Evolutionary conservation across 371 early-diverging fungal species (phyloP).

Genomic region (Mortierella sp.): DNA sequence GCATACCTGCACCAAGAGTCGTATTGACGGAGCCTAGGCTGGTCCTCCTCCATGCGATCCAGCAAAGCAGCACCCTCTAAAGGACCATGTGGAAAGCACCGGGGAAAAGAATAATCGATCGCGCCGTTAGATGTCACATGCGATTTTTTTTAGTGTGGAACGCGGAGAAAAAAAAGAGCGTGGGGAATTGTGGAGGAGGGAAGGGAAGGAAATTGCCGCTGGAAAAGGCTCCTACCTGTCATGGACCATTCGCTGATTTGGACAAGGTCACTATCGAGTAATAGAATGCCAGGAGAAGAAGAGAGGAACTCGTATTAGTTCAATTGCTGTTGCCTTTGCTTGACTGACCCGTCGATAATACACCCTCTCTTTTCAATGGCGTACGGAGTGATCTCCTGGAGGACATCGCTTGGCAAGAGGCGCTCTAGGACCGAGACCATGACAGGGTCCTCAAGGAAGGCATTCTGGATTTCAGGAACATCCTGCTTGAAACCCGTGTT

Average conservation of each 20-base stretch:
- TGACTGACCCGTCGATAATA: no score
- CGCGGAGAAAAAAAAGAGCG: conserved; percentile 10
- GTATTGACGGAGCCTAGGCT: conserved; percentile 74
- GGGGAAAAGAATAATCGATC: not conserved
- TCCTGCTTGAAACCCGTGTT: conserved; percentile 62
- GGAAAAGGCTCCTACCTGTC: conserved; percentile 16
- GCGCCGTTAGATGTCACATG: conserved; percentile 5
- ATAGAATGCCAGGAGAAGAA: not conserved
- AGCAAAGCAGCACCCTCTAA: conserved; percentile 41
- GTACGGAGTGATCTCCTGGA: conserved; percentile 61
- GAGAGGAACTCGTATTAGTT: not conserved
- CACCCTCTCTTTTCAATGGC: not conserved
- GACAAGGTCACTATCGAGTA: conserved; percentile 38
- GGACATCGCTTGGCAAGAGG: conserved; percentile 59
- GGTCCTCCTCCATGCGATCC: conserved; percentile 59
- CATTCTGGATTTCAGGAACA: conserved; percentile 66
- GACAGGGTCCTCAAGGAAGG: conserved; percentile 66
- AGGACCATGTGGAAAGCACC: not conserved
- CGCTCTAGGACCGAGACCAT: conserved; percentile 64
- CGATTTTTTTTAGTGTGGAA: no score
- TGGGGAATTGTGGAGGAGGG: conserved; percentile 2
- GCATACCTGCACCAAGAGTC: conserved; percentile 72
- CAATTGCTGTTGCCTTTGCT: no score
- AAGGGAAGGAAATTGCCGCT: not conserved
- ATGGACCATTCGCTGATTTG: conserved; percentile 45